phyloP scores from a whole-genome alignment of 1,284 basidiomycete species.

The Ceratobasidium sp. region DNA sequence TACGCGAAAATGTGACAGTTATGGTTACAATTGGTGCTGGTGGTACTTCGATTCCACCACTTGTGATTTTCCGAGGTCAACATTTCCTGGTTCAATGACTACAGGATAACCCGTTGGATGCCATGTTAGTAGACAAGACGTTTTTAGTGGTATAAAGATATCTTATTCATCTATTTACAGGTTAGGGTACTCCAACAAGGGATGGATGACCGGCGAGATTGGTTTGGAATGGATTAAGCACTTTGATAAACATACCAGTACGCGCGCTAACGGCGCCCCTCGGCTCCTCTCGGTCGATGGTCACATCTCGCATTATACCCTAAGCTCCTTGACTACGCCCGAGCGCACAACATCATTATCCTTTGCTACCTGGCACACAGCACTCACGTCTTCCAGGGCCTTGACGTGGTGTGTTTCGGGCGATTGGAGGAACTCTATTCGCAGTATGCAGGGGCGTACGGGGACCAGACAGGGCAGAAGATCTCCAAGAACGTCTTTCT shows the following conservation, averaged over 20 bases:
- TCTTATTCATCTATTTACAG: slow-evolving; percentile 1
- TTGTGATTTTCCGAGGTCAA: slow-evolving; percentile 60
- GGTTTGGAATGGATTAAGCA: slow-evolving; percentile 56
- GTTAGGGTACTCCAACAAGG: slow-evolving; percentile 53
- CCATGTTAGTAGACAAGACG: slow-evolving; percentile 30
- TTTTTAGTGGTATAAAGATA: background rate
- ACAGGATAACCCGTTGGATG: slow-evolving; percentile 47
- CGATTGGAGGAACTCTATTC: slow-evolving; percentile 34
- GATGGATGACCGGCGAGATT: slow-evolving; percentile 55
- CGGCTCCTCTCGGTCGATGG: slow-evolving; percentile 60
- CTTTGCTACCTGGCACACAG: slow-evolving; percentile 58
- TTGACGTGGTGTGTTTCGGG: slow-evolving; percentile 48
- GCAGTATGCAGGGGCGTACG: slow-evolving; percentile 47
- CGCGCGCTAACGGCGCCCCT: slow-evolving; percentile 56
- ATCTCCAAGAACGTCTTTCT: slow-evolving; percentile 55
- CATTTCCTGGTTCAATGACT: slow-evolving; percentile 55
- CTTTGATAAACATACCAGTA: slow-evolving; percentile 58
- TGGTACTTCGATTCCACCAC: slow-evolving; percentile 54
- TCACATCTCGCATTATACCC: slow-evolving; percentile 61
- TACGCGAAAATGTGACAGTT: slow-evolving; percentile 58
- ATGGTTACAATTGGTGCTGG: slow-evolving; percentile 59
- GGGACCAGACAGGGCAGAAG: slow-evolving; percentile 43
- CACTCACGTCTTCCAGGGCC: slow-evolving; percentile 53
- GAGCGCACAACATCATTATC: slow-evolving; percentile 57
- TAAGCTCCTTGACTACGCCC: slow-evolving; percentile 57